These are phyloP conservation scores for Petunia axillaris DNA, from an alignment of 257 asterid species.

Conservation along the genomic window DNA sequence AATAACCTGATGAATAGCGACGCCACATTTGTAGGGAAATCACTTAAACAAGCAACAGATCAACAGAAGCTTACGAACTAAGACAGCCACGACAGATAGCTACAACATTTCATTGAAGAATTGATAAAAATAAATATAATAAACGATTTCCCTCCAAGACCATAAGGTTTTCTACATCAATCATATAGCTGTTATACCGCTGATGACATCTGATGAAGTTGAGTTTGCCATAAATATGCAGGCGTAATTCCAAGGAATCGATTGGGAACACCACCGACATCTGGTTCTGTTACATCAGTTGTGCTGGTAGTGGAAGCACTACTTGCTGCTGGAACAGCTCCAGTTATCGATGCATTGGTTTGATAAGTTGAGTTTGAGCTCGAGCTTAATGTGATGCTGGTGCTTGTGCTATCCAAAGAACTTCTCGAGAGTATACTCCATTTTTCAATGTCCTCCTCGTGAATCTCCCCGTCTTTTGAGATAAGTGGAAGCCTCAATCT, in stretches of 20 bases:
- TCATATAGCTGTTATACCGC: constrained; percentile 54
- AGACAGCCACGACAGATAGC: not conserved
- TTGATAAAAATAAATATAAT: not conserved
- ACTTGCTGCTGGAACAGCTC: constrained; percentile 47
- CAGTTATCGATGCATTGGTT: constrained; percentile 53
- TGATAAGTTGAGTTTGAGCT: constrained; percentile 78
- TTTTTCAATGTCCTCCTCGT: constrained; percentile 91
- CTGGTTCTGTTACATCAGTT: constrained; percentile 80
- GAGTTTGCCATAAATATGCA: constrained; percentile 87
- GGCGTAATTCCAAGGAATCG: constrained; percentile 94
- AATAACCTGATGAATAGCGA: constrained; percentile 4
- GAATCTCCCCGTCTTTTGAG: constrained; percentile 90
- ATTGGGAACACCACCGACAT: constrained; percentile 96
- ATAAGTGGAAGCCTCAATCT: constrained; percentile 93
- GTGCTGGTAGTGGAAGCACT: constrained; percentile 41
- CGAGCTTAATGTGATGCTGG: constrained; percentile 71
- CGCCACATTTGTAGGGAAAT: not conserved
- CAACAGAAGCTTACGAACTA: not conserved
- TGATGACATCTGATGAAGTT: constrained; percentile 67
- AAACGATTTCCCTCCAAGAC: constrained; percentile 1
- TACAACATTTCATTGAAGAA: not conserved
- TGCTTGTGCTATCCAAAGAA: constrained; percentile 84
- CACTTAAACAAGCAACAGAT: not conserved
- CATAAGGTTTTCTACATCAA: not conserved
- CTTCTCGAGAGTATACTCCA: constrained; percentile 83